Base-by-base conservation (phyloP, 2,329 filamentous ascomycete genomes). In the Alternaria conjuncta region DNA sequence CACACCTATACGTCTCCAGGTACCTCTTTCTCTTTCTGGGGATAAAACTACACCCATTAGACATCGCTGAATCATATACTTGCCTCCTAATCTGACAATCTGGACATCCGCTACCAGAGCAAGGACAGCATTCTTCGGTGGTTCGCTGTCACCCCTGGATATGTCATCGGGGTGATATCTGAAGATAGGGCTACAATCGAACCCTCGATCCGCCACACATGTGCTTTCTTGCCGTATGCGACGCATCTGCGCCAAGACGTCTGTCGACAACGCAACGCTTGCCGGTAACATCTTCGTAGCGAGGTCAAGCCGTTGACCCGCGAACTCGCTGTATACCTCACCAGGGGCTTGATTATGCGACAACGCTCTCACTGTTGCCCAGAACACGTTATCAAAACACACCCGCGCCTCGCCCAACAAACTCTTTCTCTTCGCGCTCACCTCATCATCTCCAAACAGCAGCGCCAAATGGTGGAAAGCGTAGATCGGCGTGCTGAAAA, bases 401-500 rank as follows among this genome's bases (percentile, higher is more conserved):
- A 53, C 47, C 4, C 15, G 18, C 20, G 6, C 12, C n/a, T 18
- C 21, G 0, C 13, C 12, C 15, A 6, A 18, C 7, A 44, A 12
- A 13, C 41, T 44, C 6, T 57, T 60, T 3, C 51, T 13, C 9
- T 18, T 28, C 11, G 53, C 53, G 8, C 11, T n/a, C 9, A 57
- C 6, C n/a, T 60, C 57, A 15, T 61, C 41, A 11, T 56, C 45
- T 28, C 30, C 30, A 9, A 59, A n/a, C 5, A 60, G 20, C 3
- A 65, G 60, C 11, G 18, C 4, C 10, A 46, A 13, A 10, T 61
- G 36, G 32, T 65, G 21, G 45, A 26, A 57, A 4, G 13, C n/a
- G 28, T 59, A 65, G 4, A 67, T 59, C 0, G 61, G 61, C 9
- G 60, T 21, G 1, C 43, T 26, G 55, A 69, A 67, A 55, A 57